Conservation (phyloP, 352 stramenopile genomes). For the Pythium chondricola region DNA sequence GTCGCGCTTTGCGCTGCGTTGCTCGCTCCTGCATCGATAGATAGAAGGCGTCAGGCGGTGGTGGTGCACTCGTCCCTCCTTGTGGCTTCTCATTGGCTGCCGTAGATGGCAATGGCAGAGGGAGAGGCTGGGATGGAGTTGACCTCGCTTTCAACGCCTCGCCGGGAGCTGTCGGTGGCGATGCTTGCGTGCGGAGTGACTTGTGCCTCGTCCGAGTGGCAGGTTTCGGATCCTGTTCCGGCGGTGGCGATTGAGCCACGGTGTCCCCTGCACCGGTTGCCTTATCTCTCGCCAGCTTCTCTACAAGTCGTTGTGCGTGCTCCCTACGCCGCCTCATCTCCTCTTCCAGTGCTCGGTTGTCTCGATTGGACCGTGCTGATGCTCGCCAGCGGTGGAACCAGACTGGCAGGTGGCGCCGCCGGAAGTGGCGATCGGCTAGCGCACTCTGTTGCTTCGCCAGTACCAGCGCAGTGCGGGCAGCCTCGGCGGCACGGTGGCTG, state of each 20-base stretch:
- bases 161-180: neutral
- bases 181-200: neutral
- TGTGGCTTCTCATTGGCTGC: no score
- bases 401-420: constrained; percentile 25
- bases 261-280: neutral
- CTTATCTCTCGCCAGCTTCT: constrained; percentile 5
- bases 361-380: constrained; percentile 19
- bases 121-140: no score
- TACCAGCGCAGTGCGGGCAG: constrained; percentile 10
- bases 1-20: constrained; percentile 44
- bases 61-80: neutral
- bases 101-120: neutral
- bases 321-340: constrained; percentile 24
- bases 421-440: constrained; percentile 29
- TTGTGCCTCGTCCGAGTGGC: neutral
- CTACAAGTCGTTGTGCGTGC: constrained; percentile 25
- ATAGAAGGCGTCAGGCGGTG: constrained; percentile 37
- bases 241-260: neutral
- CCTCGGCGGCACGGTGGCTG: constrained; percentile 9
- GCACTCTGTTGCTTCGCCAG: constrained; percentile 11
- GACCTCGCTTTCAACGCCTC: neutral
- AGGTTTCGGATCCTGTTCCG: neutral
- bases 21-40: constrained; percentile 48
- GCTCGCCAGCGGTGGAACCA: constrained; percentile 53
- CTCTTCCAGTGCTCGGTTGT: constrained; percentile 18